Evolutionary conservation across 2,329 filamentous ascomycete species (phyloP), one percentile per base, ranked within the genome.

Genomic region (Xylariomycetidae sp.): DNA sequence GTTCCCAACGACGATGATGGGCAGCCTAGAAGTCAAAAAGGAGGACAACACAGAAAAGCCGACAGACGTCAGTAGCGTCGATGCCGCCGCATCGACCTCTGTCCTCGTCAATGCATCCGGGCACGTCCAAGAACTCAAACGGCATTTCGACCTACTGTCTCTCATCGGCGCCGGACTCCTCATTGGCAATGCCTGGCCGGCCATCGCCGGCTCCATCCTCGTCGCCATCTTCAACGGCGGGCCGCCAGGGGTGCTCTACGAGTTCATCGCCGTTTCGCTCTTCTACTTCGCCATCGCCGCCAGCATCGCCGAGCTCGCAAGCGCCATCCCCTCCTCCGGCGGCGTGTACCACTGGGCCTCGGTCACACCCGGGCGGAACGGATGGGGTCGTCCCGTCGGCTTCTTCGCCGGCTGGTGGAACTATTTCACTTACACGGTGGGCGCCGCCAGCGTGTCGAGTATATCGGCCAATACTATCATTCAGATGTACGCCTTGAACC

Each of bases 311-410:
- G 77, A 81, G 54, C 59, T 81, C 17, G 72, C 74, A 10, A 77
- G 72, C 33, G 70, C 74, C 13, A 76, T 80, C 40, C 77, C 77
- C n/a, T 78, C 74, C 2, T 69, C 72, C 6, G 72, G 68, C 34
- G 75, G 74, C 16, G 72, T 80, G 5, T 80, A 80, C 37, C 75
- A 80, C 46, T 80, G 73, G 72, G 75, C 75, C 3, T 69, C 72
- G 11, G 63, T 79, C 7, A 77, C 74, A 3, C 70, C 72, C 0
- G 76, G 76, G 3, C 56, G 48, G 3, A 23, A 23, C 20, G 20
- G 20, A n/a, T 70, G 69, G 57, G 74, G 76, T 17, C 67, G 74
- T 13, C 43, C 64, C 1, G 62, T 74, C 8, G 63, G 63, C 5
- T 67, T 64, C 51, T 64, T 66, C 33, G 61, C 64, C 7, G 64